These are phyloP conservation scores for Fistulina hepatica DNA, from an alignment of 1,284 basidiomycete genomes.

Conservation along the genomic window DNA sequence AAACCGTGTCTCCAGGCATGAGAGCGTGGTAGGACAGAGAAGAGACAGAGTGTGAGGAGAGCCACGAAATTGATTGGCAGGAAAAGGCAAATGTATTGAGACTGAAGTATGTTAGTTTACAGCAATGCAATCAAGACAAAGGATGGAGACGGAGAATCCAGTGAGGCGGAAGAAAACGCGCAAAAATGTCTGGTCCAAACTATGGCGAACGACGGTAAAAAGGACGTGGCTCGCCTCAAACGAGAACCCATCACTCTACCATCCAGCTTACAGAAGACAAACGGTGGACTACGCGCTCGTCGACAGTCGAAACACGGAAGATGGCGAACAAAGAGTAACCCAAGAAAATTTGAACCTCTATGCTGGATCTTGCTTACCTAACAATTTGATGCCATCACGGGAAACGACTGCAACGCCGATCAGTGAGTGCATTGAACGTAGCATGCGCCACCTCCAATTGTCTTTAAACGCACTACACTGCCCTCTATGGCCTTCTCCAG, in stretches of 20 bases:
- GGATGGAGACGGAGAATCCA: not conserved
- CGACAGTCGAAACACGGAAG: too few relatives aligned
- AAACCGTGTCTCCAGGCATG: conserved; percentile 60
- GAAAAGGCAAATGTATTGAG: too few relatives aligned
- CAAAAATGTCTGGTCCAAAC: conserved; percentile 46
- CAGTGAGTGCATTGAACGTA: not conserved
- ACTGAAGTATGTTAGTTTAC: not conserved
- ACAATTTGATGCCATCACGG: not conserved
- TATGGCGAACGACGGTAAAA: conserved; percentile 55
- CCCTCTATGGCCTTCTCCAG: conserved; percentile 37
- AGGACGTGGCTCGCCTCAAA: conserved; percentile 59
- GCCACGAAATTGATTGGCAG: too few relatives aligned
- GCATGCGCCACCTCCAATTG: not conserved
- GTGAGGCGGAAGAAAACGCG: conserved; percentile 1
- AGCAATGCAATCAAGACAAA: not conserved
- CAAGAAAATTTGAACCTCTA: too few relatives aligned
- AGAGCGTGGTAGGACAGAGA: too few relatives aligned
- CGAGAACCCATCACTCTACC: conserved; percentile 35
- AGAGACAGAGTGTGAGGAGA: too few relatives aligned
- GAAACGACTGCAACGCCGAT: not conserved
- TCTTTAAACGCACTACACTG: not conserved
- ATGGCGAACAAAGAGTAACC: too few relatives aligned
- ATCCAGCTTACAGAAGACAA: conserved; percentile 4
- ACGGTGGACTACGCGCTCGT: too few relatives aligned
- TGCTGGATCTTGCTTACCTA: too few relatives aligned